A percentile compares a stretch with the other conserved stretches of the same genome.
phyloP scores from a whole-genome alignment of 768 basidiomycete species.

The Chalciporus chontae region DNA sequence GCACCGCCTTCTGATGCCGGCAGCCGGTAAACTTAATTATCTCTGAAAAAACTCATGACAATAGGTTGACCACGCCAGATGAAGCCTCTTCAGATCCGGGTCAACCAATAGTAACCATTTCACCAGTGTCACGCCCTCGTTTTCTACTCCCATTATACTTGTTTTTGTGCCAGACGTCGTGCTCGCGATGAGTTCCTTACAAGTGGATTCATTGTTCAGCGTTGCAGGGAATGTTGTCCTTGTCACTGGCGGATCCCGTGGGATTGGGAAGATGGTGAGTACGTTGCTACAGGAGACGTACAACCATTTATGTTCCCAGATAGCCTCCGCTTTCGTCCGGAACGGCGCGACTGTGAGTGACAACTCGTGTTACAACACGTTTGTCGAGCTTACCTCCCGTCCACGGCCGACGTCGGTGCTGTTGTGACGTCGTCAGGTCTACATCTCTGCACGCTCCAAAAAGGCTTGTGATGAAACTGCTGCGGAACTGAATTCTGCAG shows the following conservation, averaged over 20 bases:
- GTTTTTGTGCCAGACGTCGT: background rate
- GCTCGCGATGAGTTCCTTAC: constrained; percentile 35
- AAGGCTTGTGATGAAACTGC: constrained; percentile 52
- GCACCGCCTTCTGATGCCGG: constrained; percentile 5
- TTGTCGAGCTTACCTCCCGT: constrained; percentile 3
- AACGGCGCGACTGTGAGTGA: constrained; percentile 53
- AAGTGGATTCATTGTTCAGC: constrained; percentile 40
- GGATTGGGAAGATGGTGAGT: constrained; percentile 62
- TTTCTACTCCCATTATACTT: background rate
- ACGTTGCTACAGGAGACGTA: background rate
- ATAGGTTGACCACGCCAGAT: constrained; percentile 9
- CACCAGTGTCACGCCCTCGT: background rate
- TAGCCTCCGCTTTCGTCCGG: constrained; percentile 57
- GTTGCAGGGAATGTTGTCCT: constrained; percentile 55
- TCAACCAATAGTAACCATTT: constrained; percentile 1
- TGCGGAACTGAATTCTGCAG: constrained; percentile 46
- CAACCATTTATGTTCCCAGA: constrained; percentile 35
- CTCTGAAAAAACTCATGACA: constrained; percentile 13
- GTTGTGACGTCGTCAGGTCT: constrained; percentile 37
- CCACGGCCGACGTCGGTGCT: background rate
- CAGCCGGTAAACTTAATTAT: constrained; percentile 9
- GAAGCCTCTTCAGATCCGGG: background rate
- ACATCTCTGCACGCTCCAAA: constrained; percentile 57
- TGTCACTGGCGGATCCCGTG: constrained; percentile 63
- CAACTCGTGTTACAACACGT: background rate